Percentiles rank a stretch among this genome's conserved stretches.
Conservation (phyloP, 2,329 filamentous ascomycete species). For the Huntiella moniliformis region DNA sequence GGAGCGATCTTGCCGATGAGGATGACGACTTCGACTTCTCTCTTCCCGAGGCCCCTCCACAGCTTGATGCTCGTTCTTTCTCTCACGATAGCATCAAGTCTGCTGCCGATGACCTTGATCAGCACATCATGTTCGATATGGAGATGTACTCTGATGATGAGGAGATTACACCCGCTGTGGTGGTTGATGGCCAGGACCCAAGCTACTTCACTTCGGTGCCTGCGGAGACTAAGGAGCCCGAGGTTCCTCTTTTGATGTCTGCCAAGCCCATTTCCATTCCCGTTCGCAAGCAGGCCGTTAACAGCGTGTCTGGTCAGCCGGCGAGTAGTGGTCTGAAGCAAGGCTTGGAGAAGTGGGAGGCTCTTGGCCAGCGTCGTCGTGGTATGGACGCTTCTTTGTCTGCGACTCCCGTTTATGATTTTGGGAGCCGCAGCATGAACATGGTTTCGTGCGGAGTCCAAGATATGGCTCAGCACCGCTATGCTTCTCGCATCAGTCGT, state of each 20-base stretch:
- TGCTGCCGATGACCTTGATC: constrained; percentile 5
- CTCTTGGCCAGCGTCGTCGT: constrained; percentile 66
- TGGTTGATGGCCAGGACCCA: constrained; percentile 31
- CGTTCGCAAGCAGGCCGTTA: neutral
- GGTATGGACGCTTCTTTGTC: constrained; percentile 22
- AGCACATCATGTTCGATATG: constrained; percentile 14
- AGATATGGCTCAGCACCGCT: constrained; percentile 2
- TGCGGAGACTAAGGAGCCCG: constrained; percentile 21
- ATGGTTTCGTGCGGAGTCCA: constrained; percentile 3
- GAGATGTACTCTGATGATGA: constrained; percentile 15
- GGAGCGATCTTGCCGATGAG: constrained; percentile 96
- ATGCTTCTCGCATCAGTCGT: constrained; percentile 1
- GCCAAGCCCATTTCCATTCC: constrained; percentile 1
- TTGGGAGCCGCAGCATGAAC: neutral
- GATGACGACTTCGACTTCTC: constrained; percentile 46
- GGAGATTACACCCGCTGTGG: constrained; percentile 14
- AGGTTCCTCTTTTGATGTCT: neutral
- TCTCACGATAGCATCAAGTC: constrained; percentile 49
- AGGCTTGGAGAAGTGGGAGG: constrained; percentile 68
- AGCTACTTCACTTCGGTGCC: constrained; percentile 34
- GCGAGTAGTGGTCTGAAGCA: constrained; percentile 13
- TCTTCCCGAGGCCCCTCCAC: constrained; percentile 2
- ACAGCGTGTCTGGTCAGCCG: neutral
- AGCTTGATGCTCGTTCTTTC: constrained; percentile 43
- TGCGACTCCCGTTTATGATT: neutral